phyloP scores from a whole-genome alignment of 768 basidiomycete genomes.

The Amanita thiersii region DNA sequence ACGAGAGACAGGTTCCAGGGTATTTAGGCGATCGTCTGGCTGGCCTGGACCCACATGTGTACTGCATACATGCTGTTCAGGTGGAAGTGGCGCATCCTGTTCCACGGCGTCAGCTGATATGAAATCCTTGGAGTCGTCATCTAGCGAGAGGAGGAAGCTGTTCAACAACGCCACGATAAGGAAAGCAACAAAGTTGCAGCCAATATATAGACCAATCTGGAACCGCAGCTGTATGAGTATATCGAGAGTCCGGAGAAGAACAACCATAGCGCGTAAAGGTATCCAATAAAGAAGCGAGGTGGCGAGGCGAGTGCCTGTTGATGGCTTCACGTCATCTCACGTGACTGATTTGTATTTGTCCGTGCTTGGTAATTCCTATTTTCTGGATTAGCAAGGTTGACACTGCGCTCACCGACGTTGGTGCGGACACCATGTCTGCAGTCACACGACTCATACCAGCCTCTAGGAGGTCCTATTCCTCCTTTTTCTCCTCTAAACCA shows the following conservation, averaged over 20 bases:
- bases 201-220: conserved; percentile 1
- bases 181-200: conserved; percentile 2
- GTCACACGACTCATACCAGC: conserved; percentile 42
- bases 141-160: not conserved
- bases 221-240: not conserved
- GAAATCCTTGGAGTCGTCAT: not conserved
- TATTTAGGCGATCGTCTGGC: too few species aligned
- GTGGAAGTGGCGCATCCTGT: too few species aligned
- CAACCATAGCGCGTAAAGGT: conserved; percentile 1
- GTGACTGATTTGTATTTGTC: conserved; percentile 3
- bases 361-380: not conserved
- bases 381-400: conserved; percentile 1
- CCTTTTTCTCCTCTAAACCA: conserved; percentile 72
- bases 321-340: too few species aligned
- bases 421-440: conserved; percentile 35
- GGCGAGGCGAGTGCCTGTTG: too few species aligned
- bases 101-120: not conserved
- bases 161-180: conserved; percentile 3
- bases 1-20: too few species aligned
- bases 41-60: too few species aligned
- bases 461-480: conserved; percentile 58
- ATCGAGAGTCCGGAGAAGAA: not conserved
- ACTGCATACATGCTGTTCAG: too few species aligned
- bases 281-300: too few species aligned
- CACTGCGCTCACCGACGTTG: not conserved